These are phyloP conservation scores for Hypholoma sublateritium DNA, from an alignment of 768 basidiomycete species.

Conservation along the genomic window DNA sequence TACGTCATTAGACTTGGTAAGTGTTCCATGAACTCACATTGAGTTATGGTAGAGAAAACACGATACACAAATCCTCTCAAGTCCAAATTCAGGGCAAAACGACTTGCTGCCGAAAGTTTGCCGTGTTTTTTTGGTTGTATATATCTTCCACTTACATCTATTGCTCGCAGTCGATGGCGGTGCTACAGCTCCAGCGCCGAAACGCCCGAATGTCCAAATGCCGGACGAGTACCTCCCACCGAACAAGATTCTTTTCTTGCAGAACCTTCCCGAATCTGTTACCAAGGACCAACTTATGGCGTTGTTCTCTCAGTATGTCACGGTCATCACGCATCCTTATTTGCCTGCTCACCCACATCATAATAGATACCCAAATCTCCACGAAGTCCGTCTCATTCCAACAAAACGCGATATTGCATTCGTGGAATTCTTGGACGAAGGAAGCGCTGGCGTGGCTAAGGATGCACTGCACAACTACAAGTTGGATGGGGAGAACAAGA, in stretches of 20 bases:
- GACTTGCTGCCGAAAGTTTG: conserved; percentile 78
- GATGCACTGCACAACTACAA: conserved; percentile 98
- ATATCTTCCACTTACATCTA: conserved; percentile 11
- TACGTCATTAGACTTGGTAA: conserved; percentile 31
- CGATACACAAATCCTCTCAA: conserved; percentile 90
- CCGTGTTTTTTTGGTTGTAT: conserved; percentile 2
- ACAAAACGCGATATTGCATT: conserved; percentile 98
- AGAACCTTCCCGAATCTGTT: conserved; percentile 92
- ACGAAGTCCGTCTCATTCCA: conserved; percentile 98
- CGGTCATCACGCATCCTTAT: not conserved
- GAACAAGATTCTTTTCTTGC: conserved; percentile 98
- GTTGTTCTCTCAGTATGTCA: conserved; percentile 84
- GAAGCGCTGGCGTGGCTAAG: conserved; percentile 86
- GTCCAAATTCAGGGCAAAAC: conserved; percentile 79
- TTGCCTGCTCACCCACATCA: conserved; percentile 1
- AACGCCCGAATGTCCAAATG: conserved; percentile 90
- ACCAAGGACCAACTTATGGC: conserved; percentile 90
- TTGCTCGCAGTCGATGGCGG: conserved; percentile 61
- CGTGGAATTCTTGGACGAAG: conserved; percentile 96
- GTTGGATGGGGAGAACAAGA: conserved; percentile 96
- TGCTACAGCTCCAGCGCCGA: conserved; percentile 62
- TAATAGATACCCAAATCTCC: conserved; percentile 84
- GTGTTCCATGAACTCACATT: conserved; percentile 5
- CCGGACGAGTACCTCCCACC: conserved; percentile 99
- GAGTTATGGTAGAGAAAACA: conserved; percentile 55